Conservation (phyloP, 1,284 basidiomycete genomes). For the Boletus smithii region DNA sequence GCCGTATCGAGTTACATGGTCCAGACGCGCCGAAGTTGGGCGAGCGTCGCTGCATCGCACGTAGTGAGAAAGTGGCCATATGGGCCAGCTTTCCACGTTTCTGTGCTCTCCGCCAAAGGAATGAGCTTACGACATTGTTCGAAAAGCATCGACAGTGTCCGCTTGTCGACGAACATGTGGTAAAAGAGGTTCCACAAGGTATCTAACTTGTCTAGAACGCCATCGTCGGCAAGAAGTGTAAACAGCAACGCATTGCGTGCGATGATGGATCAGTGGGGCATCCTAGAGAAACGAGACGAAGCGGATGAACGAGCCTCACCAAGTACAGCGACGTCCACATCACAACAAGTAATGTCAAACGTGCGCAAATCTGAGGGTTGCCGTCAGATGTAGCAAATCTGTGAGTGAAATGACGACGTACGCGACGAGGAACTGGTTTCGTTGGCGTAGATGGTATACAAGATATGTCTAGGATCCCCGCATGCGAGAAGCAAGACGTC, state of each 20-base stretch:
- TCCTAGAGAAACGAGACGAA: neutral
- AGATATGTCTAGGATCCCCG: slow-evolving; percentile 53
- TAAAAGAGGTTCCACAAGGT: slow-evolving; percentile 55
- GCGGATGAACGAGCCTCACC: slow-evolving; percentile 38
- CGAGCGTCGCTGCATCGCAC: slow-evolving; percentile 39
- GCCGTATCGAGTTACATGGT: slow-evolving; percentile 32
- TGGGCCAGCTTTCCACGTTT: slow-evolving; percentile 42
- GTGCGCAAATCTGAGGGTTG: slow-evolving; percentile 31
- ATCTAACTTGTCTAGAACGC: slow-evolving; percentile 14
- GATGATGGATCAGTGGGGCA: slow-evolving; percentile 12
- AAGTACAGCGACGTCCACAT: slow-evolving; percentile 54
- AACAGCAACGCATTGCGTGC: slow-evolving; percentile 42
- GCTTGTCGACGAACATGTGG: slow-evolving; percentile 49
- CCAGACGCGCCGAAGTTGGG: slow-evolving; percentile 44
- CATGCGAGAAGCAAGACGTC: slow-evolving; percentile 51
- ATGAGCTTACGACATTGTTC: slow-evolving; percentile 46
- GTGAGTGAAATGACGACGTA: neutral
- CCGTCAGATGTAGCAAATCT: neutral
- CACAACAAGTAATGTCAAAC: slow-evolving; percentile 60
- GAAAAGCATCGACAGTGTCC: slow-evolving; percentile 37
- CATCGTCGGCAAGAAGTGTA: slow-evolving; percentile 36
- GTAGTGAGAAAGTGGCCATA: slow-evolving; percentile 40
- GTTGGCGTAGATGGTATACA: slow-evolving; percentile 43
- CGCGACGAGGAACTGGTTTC: slow-evolving; percentile 4
- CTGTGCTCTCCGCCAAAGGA: slow-evolving; percentile 33